phyloP scores from a whole-genome alignment of 1,284 basidiomycete species.

The Pseudozyma tsukubaensis region DNA sequence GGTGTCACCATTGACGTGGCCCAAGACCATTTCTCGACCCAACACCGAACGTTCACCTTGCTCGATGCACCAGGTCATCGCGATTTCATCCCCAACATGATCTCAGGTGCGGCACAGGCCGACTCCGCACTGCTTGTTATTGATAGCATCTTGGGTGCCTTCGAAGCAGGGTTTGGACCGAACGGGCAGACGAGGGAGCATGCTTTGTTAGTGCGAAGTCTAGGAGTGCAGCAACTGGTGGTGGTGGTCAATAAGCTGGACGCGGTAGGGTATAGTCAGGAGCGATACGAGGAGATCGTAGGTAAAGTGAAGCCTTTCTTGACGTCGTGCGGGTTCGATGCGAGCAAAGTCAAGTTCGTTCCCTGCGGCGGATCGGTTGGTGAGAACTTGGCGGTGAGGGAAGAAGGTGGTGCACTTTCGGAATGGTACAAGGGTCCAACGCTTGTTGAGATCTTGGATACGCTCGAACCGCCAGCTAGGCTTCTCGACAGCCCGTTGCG shows the following conservation, averaged over 20 bases:
- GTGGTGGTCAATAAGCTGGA: conserved; percentile 97
- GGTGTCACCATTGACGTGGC: conserved; percentile 99
- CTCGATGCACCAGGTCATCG: conserved; percentile 96
- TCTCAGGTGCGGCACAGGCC: conserved; percentile 95
- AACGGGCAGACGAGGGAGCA: conserved; percentile 98
- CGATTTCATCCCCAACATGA: conserved; percentile 99
- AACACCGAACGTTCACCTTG: conserved; percentile 84
- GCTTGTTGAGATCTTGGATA: conserved; percentile 80
- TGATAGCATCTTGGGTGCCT: conserved; percentile 88
- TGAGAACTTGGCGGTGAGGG: conserved; percentile 76
- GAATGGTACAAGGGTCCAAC: conserved; percentile 89
- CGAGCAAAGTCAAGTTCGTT: conserved; percentile 82
- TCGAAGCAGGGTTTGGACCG: conserved; percentile 92
- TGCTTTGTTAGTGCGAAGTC: conserved; percentile 86
- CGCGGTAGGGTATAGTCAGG: conserved; percentile 76
- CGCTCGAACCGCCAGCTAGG: conserved; percentile 78
- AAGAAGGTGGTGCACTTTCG: conserved; percentile 72
- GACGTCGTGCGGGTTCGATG: conserved; percentile 84
- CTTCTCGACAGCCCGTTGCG: conserved; percentile 83
- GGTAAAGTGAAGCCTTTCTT: conserved; percentile 83
- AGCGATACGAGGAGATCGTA: conserved; percentile 87
- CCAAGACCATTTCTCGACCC: conserved; percentile 81
- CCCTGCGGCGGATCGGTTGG: conserved; percentile 92
- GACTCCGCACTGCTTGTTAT: conserved; percentile 96
- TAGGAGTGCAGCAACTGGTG: conserved; percentile 93